These are phyloP conservation scores for Magnusiomyces clavatus DNA, from an alignment of 1,139 yeast species.

Conservation along the genomic window DNA sequence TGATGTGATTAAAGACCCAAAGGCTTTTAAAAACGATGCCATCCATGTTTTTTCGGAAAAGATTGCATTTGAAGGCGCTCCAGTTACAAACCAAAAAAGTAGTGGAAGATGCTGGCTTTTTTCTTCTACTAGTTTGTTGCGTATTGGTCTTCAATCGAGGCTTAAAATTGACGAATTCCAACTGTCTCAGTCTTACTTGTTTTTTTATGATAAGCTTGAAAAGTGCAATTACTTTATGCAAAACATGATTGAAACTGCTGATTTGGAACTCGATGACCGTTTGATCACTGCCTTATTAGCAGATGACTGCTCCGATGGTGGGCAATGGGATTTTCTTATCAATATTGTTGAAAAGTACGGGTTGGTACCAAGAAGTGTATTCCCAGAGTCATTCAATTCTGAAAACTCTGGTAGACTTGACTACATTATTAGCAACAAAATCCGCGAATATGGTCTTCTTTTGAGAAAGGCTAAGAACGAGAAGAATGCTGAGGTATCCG, in stretches of 20 bases:
- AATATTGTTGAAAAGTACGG: slow-evolving; percentile 57
- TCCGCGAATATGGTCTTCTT: slow-evolving; percentile 53
- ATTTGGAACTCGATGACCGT: slow-evolving; percentile 49
- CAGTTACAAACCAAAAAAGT: slow-evolving; percentile 50
- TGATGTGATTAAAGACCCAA: slow-evolving; percentile 38
- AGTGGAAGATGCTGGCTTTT: slow-evolving; percentile 67
- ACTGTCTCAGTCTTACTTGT: slow-evolving; percentile 52
- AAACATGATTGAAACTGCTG: slow-evolving; percentile 47
- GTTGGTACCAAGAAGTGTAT: slow-evolving; percentile 50
- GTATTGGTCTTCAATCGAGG: slow-evolving; percentile 46
- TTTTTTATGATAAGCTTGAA: slow-evolving; percentile 63
- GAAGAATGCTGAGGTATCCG: slow-evolving; percentile 23
- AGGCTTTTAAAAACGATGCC: slow-evolving; percentile 35
- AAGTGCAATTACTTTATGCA: slow-evolving; percentile 56
- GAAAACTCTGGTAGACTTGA: slow-evolving; percentile 42
- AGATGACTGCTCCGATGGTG: slow-evolving; percentile 58
- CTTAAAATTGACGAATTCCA: slow-evolving; percentile 49
- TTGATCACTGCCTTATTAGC: slow-evolving; percentile 41
- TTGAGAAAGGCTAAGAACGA: slow-evolving; percentile 37
- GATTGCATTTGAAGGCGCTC: slow-evolving; percentile 47
- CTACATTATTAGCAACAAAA: slow-evolving; percentile 47
- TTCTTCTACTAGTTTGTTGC: slow-evolving; percentile 55
- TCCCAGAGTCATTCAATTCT: slow-evolving; percentile 56
- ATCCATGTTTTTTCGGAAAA: slow-evolving; percentile 46
- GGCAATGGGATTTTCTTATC: slow-evolving; percentile 67